Evolutionary conservation across 345 rosid species (phyloP), one percentile per base, ranked within the genome.

Genomic region (Arabidopsis arenosa): DNA sequence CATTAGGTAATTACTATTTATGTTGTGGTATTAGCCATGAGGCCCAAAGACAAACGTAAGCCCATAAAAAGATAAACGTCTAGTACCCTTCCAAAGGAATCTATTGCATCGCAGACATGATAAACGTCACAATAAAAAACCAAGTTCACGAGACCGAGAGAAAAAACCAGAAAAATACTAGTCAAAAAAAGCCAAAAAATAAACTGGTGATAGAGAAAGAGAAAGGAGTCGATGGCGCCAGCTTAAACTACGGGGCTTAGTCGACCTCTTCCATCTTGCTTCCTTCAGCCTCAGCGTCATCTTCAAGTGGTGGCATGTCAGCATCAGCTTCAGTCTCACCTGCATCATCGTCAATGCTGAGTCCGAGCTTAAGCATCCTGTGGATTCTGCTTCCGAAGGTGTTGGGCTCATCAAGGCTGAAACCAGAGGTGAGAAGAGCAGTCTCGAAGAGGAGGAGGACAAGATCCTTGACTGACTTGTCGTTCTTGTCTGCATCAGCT

Each of bases 261-360:
- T 92, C 97, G 12, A 92, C 97, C 72, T 89, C 97, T 81, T 92
- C 97, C 96, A 92, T 92, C 93, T 92, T 92, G 96, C 88, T 83
- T 51, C 91, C 92, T 76, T 92, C 93, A 0, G 90, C 92, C 49
- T 88, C 89, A 0, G 68, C 91, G 14, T 87, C 97, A 47, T 88
- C 97, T 82, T 90, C 96, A 63, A 92, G 75, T 0, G 93, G 80
- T 1, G 93, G 97, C 89, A 90, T 87, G 14, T 88, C 95, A 0
- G 89, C 85, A 49, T 89, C 93, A 0, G 62, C 91, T 44, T 74
- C 78, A 6, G 58, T 35, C 18, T 89, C 93, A 4, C 69, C 92
- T 1, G 85, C 88, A 10, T 90, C 97, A 76, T 89, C 95, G 2
- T 92, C 97, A 9, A 92, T 92, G 86, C 96, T 88, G 83, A 92